Percentiles rank a stretch among this genome's conserved stretches.
Conservation (phyloP, 352 stramenopile genomes). For the Phytophthora uliginosa region DNA sequence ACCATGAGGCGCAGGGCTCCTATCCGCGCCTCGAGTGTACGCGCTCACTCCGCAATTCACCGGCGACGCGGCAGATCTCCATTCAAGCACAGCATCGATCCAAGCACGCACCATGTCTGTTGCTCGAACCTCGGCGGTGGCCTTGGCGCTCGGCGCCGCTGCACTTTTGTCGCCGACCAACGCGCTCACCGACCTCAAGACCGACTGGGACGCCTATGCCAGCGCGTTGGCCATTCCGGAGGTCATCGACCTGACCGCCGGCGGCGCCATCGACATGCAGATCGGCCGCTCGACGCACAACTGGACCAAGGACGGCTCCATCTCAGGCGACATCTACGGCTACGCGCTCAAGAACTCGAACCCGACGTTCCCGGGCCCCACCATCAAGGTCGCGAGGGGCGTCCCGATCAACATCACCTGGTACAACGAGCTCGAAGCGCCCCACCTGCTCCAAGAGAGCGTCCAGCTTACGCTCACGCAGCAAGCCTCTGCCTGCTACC, state of each 20-base stretch:
- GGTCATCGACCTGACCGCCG: conserved; percentile 51
- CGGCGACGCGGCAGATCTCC: conserved; percentile 6
- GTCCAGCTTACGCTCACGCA: conserved; percentile 45
- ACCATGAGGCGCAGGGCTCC: conserved; percentile 1
- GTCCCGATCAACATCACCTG: conserved; percentile 52
- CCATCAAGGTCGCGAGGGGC: conserved; percentile 44
- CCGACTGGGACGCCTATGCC: conserved; percentile 53
- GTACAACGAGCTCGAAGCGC: conserved; percentile 49
- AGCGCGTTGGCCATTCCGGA: conserved; percentile 49
- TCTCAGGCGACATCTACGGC: conserved; percentile 47
- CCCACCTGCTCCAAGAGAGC: conserved; percentile 50
- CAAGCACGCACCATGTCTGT: neutral
- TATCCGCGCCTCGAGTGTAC: neutral
- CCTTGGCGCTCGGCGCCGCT: conserved; percentile 10
- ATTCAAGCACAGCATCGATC: conserved; percentile 3
- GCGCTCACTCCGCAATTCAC: neutral
- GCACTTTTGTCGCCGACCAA: conserved; percentile 16
- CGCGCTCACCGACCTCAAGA: conserved; percentile 47
- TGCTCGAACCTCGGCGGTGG: conserved; percentile 2
- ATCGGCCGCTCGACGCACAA: conserved; percentile 49
- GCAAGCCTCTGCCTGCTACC: conserved; percentile 57
- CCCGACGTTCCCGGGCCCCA: conserved; percentile 44
- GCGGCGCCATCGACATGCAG: conserved; percentile 53
- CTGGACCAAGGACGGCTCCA: conserved; percentile 43
- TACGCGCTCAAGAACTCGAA: conserved; percentile 50